A percentile compares a stretch with the other conserved stretches of the same genome.
These are phyloP conservation scores for Laburnicola sp. DNA, from an alignment of 2,329 filamentous ascomycete genomes.

Conservation along the genomic window DNA sequence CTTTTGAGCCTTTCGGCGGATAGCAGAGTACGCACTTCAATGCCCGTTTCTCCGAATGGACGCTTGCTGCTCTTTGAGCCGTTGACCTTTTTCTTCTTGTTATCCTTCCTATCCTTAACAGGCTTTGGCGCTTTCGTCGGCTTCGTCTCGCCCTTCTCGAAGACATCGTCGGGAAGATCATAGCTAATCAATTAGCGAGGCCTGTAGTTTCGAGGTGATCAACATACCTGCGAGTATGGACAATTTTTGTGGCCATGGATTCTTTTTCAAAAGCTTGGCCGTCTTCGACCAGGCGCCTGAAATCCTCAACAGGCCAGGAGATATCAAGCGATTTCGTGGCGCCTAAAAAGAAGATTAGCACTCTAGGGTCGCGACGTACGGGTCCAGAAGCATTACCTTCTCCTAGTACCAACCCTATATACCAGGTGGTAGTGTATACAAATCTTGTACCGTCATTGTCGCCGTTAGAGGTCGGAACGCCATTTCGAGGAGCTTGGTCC, in stretches of 20 bases:
- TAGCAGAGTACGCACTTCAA: slow-evolving; percentile 50
- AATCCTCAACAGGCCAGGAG: slow-evolving; percentile 79
- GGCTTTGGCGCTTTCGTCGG: slow-evolving; percentile 50
- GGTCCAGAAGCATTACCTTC: slow-evolving; percentile 61
- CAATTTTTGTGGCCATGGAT: slow-evolving; percentile 63
- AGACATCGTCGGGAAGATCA: slow-evolving; percentile 87
- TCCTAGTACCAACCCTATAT: slow-evolving; percentile 82
- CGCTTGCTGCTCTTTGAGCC: slow-evolving; percentile 45
- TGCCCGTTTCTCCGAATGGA: slow-evolving; percentile 48
- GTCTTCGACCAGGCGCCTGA: slow-evolving; percentile 84
- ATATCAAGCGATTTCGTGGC: slow-evolving; percentile 64
- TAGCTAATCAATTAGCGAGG: slow-evolving; percentile 60
- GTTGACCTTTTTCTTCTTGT: slow-evolving; percentile 16
- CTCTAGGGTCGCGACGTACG: background rate
- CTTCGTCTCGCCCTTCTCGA: slow-evolving; percentile 70
- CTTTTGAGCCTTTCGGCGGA: slow-evolving; percentile 22
- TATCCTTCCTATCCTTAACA: slow-evolving; percentile 48
- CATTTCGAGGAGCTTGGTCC: slow-evolving; percentile 52
- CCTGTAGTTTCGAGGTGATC: background rate
- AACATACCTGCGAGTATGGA: slow-evolving; percentile 82
- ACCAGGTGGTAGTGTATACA: slow-evolving; percentile 89
- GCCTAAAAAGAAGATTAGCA: background rate
- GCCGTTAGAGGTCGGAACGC: slow-evolving; percentile 41
- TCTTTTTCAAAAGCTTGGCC: slow-evolving; percentile 39
- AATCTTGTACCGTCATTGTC: slow-evolving; percentile 45